These are phyloP conservation scores for Neurospora sp. DNA, from an alignment of 2,329 filamentous ascomycete genomes.

Conservation along the genomic window DNA sequence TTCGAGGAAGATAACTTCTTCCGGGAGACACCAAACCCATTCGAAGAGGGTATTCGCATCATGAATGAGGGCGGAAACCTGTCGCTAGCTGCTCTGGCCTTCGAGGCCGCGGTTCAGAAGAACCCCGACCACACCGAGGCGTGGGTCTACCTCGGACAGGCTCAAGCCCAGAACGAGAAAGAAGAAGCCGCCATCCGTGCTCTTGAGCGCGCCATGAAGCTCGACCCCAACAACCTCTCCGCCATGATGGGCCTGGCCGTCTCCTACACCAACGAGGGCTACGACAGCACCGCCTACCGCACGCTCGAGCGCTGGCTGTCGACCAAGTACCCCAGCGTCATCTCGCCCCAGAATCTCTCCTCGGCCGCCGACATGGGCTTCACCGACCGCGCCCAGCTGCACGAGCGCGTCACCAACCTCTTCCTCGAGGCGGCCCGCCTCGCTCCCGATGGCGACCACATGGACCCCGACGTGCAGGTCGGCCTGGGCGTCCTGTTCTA, in stretches of 20 bases:
- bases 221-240: constrained; percentile 76
- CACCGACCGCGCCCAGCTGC: constrained; percentile 81
- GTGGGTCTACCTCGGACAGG: constrained; percentile 84
- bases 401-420: constrained; percentile 79
- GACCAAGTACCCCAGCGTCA: constrained; percentile 82
- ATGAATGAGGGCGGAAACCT: constrained; percentile 91
- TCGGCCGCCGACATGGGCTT: constrained; percentile 80
- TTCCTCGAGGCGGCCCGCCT: constrained; percentile 91
- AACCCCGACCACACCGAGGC: constrained; percentile 80
- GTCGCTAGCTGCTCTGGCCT: constrained; percentile 84
- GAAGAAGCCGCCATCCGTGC: constrained; percentile 92
- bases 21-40: constrained; percentile 63
- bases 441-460: constrained; percentile 82
- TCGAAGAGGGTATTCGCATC: constrained; percentile 86
- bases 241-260: constrained; percentile 93
- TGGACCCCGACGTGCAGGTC: constrained; percentile 98
- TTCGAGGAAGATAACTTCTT: constrained; percentile 95
- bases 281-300: constrained; percentile 92
- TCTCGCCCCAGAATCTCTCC: constrained; percentile 61
- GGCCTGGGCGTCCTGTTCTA: constrained; percentile 96
- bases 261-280: constrained; percentile 97
- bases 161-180: constrained; percentile 98
- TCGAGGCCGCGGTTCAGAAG: constrained; percentile 90
- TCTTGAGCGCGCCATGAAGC: constrained; percentile 78
- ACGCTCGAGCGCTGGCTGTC: constrained; percentile 95